Evolutionary conservation across 2,329 filamentous ascomycete species (phyloP).

Genomic region (Penicillium sp.): DNA sequence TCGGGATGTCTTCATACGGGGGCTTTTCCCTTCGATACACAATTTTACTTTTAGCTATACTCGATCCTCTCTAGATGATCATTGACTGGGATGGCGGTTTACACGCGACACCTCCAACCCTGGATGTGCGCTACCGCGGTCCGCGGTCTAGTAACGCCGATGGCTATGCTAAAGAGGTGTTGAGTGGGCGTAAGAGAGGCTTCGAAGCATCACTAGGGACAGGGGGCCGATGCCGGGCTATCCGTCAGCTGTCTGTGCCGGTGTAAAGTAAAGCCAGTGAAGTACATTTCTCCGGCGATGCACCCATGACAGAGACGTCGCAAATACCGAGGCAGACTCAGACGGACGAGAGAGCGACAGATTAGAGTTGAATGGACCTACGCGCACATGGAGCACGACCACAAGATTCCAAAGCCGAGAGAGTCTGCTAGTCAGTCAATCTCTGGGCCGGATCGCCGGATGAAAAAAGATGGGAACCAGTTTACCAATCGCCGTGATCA

Average conservation of each 20-base stretch:
- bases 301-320: background rate
- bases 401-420: background rate
- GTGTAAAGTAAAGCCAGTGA: background rate
- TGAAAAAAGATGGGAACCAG: background rate
- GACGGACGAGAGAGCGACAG: background rate
- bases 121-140: too few species aligned
- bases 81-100: background rate
- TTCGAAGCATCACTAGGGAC: background rate
- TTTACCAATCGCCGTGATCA: slow-evolving; percentile 12
- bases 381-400: too few species aligned
- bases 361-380: background rate
- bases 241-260: background rate
- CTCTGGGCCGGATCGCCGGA: slow-evolving; percentile 23
- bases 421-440: background rate
- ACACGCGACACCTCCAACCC: background rate
- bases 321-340: too few species aligned
- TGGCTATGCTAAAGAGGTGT: background rate
- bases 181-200: background rate
- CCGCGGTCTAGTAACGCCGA: background rate
- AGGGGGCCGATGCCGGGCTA: background rate
- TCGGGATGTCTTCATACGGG: background rate
- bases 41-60: background rate
- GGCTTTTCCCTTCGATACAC: background rate
- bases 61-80: background rate
- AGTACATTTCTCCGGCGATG: background rate